Conservation (phyloP, 805 yeast species). For the Candida coleopterorum region DNA sequence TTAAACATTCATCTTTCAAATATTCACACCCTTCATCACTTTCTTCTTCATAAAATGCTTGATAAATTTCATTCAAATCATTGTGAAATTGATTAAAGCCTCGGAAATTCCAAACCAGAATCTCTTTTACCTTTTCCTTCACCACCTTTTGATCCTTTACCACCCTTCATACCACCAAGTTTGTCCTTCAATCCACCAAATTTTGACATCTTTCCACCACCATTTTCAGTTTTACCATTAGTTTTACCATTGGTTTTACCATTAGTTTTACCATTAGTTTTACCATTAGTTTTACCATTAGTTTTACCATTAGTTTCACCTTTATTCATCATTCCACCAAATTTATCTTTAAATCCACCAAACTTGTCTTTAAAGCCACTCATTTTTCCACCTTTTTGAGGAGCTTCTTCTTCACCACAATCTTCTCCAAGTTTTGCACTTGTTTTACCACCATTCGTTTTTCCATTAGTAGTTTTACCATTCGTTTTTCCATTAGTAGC, state of each 20-base stretch:
- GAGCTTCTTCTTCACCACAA: background rate
- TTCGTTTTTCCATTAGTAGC: background rate
- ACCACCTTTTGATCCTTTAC: conserved; percentile 1
- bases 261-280: background rate
- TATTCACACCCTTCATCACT: background rate
- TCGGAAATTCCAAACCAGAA: background rate
- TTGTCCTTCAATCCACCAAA: conserved; percentile 3
- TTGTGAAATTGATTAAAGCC: background rate
- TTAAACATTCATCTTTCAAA: too few relatives aligned
- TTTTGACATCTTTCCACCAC: background rate
- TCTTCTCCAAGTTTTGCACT: conserved; percentile 1
- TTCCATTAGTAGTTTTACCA: background rate
- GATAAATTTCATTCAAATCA: background rate
- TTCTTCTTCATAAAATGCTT: background rate
- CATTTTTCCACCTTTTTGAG: background rate
- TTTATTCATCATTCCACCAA: background rate
- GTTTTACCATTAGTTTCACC: background rate
- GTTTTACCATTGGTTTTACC: background rate
- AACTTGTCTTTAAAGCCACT: conserved; percentile 3
- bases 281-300: background rate
- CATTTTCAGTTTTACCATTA: too few relatives aligned
- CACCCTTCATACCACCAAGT: background rate
- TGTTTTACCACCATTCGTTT: background rate
- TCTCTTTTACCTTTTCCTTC: background rate
- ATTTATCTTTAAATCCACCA: conserved; percentile 2